Conservation (phyloP, 106 monocot genomes). For the Apostasia ramifera region DNA sequence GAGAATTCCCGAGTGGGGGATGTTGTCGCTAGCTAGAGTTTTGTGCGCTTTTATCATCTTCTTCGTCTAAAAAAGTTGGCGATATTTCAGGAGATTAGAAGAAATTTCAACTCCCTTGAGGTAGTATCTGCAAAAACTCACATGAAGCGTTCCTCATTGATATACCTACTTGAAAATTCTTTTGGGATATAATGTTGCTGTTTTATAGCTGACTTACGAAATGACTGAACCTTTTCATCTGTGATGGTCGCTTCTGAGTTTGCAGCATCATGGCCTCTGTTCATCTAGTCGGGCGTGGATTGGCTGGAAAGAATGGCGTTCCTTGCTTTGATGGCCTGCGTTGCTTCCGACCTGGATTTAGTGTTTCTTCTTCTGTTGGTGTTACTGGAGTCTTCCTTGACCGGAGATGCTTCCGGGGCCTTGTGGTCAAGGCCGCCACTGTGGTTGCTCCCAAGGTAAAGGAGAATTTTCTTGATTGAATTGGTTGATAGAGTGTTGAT, state of each 20-base stretch:
- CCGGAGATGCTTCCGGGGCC: conserved; percentile 24
- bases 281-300: conserved; percentile 27
- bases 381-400: conserved; percentile 8
- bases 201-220: no score
- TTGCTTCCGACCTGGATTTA: neutral
- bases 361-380: conserved; percentile 21
- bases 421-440: conserved; percentile 50
- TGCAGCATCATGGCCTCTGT: conserved; percentile 28
- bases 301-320: conserved; percentile 4
- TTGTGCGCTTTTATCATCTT: neutral
- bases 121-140: no score
- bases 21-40: neutral
- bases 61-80: neutral
- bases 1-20: neutral
- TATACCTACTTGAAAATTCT: no score
- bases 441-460: conserved; percentile 63
- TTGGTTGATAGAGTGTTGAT: neutral
- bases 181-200: no score
- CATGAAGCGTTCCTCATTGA: no score
- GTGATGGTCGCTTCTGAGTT: no score
- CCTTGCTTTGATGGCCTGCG: conserved; percentile 24
- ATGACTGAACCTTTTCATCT: no score
- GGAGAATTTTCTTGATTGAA: neutral
- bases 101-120: no score
- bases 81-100: no score